Evolutionary conservation across 2,329 filamentous ascomycete species (phyloP), one percentile per base, ranked within the genome.

Genomic region (Aspergillus sp.): DNA sequence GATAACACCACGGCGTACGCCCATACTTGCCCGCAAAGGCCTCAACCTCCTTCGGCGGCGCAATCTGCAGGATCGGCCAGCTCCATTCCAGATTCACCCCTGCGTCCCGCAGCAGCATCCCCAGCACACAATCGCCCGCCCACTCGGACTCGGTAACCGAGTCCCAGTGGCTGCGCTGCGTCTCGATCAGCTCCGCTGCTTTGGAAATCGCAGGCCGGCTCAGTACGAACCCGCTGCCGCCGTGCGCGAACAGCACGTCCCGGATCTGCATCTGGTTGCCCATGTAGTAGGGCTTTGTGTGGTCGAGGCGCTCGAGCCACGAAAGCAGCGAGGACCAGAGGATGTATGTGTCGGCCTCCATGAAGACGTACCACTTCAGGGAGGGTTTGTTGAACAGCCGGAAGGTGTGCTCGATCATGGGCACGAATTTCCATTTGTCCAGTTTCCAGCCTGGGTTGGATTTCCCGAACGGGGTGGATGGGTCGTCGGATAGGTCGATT

Each of bases 401-500:
- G 5, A 77, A 69, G 0, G 80, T 77, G 52, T 77, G 75, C 51
- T 82, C 77, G 9, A 82, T 76, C 72, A 84, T 78, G 4, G 81
- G 82, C 12, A 84, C 68, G 57, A 82, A 80, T 62, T 84, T 84
- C 81, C 81, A 84, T 62, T 84, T 84, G 60, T 84, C 82, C 31
- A 84, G 71, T 52, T 73, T 77, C 82, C 76, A 75, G 46, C 76
- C 75, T n/a, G 78, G 68, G 60, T 78, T 79, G 27, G 62, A 60
- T 37, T 74, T 75, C 24, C 70, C 72, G 21, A 66, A 64, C 17
- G 69, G 64, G 12, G 71, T 71, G 64, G 70, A 75, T 57, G 64
- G 67, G 60, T 67, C 65, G 15, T 70, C 64, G 40, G 60, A 62
- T 46, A 66, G 57, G 27, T 73, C 71, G 19, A 58, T 54, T 1